A percentile compares a stretch with the other conserved stretches of the same genome.
These are phyloP conservation scores for Diaporthe ilicicola DNA, from an alignment of 2,329 filamentous ascomycete species.

Conservation along the genomic window DNA sequence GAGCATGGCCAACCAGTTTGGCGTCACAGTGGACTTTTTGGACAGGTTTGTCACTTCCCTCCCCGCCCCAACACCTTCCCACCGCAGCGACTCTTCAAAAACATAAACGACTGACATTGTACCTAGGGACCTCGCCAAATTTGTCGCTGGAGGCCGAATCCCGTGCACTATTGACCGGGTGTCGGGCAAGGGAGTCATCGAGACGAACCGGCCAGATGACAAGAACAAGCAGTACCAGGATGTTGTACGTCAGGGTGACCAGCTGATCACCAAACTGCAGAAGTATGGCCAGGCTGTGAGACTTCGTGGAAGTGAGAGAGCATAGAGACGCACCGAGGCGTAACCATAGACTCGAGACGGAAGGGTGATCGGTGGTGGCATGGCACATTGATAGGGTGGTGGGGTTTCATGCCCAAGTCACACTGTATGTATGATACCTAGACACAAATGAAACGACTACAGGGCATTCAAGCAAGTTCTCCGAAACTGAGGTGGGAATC, in stretches of 20 bases:
- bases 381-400: not conserved
- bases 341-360: not conserved
- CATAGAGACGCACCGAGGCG: constrained; percentile 54
- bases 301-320: constrained; percentile 92
- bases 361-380: not conserved
- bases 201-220: constrained; percentile 96
- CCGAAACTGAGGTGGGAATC: not conserved
- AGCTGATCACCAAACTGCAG: constrained; percentile 97
- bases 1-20: constrained; percentile 97
- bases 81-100: not conserved
- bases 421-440: constrained; percentile 34
- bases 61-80: not conserved
- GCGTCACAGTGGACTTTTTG: constrained; percentile 94
- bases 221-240: constrained; percentile 99
- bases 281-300: constrained; percentile 98
- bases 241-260: constrained; percentile 95
- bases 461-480: constrained; percentile 1
- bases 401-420: not conserved
- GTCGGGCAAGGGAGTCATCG: constrained; percentile 94
- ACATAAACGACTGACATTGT: constrained; percentile 3
- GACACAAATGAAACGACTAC: constrained; percentile 28
- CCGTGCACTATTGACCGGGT: constrained; percentile 98
- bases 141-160: constrained; percentile 94
- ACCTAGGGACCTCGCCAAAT: constrained; percentile 87
- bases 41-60: constrained; percentile 73